phyloP scores from a whole-genome alignment of 2,329 filamentous ascomycete genomes.

The Aspergillus pseudonomiae region DNA sequence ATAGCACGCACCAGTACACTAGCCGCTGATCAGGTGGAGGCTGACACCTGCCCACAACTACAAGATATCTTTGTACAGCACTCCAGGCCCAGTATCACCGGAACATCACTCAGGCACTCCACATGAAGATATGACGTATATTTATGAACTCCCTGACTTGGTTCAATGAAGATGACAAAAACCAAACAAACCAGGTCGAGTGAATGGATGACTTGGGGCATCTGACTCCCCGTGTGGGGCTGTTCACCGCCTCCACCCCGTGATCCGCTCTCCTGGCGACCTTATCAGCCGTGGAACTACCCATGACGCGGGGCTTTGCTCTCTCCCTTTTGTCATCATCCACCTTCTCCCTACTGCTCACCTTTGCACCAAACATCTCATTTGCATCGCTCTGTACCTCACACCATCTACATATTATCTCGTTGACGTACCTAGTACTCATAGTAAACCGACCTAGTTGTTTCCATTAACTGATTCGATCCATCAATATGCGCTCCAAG shows the following conservation, averaged over 20 bases:
- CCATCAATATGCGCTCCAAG: constrained; percentile 86
- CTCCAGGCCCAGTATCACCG: not conserved
- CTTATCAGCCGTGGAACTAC: constrained; percentile 24
- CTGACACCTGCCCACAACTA: constrained; percentile 5
- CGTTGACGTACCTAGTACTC: constrained; percentile 16
- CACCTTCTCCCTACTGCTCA: constrained; percentile 16
- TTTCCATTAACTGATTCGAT: constrained; percentile 7
- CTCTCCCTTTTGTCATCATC: constrained; percentile 21
- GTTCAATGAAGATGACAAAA: not conserved
- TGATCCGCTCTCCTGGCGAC: constrained; percentile 20
- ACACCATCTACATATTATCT: constrained; percentile 22
- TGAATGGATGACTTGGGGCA: constrained; percentile 14
- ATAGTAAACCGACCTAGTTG: not conserved
- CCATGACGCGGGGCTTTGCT: constrained; percentile 32
- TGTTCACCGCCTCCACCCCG: constrained; percentile 30
- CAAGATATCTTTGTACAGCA: not conserved
- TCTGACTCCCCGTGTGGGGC: constrained; percentile 26
- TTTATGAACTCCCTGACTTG: not conserved
- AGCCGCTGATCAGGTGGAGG: constrained; percentile 25
- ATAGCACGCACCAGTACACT: constrained; percentile 3
- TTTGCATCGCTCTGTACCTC: constrained; percentile 13
- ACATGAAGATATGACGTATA: constrained; percentile 14
- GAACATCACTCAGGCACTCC: not conserved
- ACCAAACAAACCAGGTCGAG: not conserved
- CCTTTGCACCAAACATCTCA: constrained; percentile 32